Conservation (phyloP, 371 early-diverging fungal species). For the Blakeslea trispora region DNA sequence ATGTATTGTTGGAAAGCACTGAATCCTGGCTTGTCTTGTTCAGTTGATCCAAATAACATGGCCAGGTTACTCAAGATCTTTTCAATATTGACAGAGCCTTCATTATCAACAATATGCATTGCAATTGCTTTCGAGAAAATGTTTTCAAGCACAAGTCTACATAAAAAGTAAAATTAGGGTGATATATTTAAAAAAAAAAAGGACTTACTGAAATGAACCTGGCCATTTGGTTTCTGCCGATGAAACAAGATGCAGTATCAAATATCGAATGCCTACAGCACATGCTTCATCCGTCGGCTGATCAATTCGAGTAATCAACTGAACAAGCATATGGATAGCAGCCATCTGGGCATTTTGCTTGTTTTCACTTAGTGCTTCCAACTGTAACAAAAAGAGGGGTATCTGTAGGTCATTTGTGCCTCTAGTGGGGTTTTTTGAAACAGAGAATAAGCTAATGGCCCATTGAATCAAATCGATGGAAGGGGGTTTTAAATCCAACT, state of each 20-base stretch:
- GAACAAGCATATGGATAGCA: constrained; percentile 35
- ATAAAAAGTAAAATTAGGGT: background rate
- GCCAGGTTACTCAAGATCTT: constrained; percentile 42
- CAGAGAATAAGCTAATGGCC: constrained; percentile 26
- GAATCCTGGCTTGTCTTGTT: constrained; percentile 22
- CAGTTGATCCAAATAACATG: constrained; percentile 32
- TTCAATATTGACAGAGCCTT: constrained; percentile 39
- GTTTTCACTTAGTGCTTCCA: constrained; percentile 24
- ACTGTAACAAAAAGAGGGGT: constrained; percentile 38
- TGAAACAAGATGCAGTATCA: constrained; percentile 32
- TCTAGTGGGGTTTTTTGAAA: constrained; percentile 1
- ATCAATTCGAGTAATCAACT: constrained; percentile 33
- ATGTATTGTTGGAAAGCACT: constrained; percentile 37
- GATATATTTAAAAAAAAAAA: too few relatives aligned
- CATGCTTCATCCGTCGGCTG: constrained; percentile 6
- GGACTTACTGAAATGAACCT: constrained; percentile 39
- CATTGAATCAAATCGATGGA: constrained; percentile 45
- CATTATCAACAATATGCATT: constrained; percentile 42
- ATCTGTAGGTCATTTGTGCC: constrained; percentile 35
- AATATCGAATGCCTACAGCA: constrained; percentile 26
- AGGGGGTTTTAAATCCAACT: constrained; percentile 33
- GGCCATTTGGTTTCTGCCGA: constrained; percentile 45
- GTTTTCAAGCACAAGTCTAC: constrained; percentile 33
- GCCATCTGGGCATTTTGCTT: constrained; percentile 3
- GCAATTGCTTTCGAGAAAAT: constrained; percentile 48